Evolutionary conservation across 73 alveolate species (phyloP).

Genomic region (Paraurostyla sp.): DNA sequence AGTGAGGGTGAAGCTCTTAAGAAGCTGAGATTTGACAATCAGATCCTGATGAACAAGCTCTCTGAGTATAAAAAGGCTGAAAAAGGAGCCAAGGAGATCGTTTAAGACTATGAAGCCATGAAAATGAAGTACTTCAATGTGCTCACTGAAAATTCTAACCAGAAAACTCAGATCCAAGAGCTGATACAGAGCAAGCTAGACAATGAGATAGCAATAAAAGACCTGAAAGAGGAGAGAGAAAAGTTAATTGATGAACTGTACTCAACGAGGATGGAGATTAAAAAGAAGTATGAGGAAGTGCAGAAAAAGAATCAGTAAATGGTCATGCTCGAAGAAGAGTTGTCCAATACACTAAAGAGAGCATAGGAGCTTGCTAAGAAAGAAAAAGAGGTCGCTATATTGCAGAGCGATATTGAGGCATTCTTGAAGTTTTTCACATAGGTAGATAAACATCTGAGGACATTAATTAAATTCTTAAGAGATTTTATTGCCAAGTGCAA

Average conservation of each 20-base stretch:
- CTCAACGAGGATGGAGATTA: constrained; percentile 32
- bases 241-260: constrained; percentile 39
- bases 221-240: constrained; percentile 34
- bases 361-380: not conserved
- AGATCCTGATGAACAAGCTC: constrained; percentile 52
- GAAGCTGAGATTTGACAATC: constrained; percentile 47
- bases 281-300: constrained; percentile 45
- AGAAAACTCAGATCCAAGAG: constrained; percentile 48
- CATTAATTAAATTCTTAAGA: constrained; percentile 32
- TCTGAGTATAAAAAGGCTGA: constrained; percentile 57
- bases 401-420: constrained; percentile 19
- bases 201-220: not conserved
- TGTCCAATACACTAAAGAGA: not conserved
- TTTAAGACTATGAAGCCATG: constrained; percentile 52
- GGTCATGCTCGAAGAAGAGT: constrained; percentile 20
- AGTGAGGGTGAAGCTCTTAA: constrained; percentile 44
- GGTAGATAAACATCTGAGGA: constrained; percentile 48
- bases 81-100: constrained; percentile 54
- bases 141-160: constrained; percentile 27
- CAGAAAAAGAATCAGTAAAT: not conserved
- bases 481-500: constrained; percentile 46
- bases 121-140: constrained; percentile 57
- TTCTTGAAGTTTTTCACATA: constrained; percentile 43
- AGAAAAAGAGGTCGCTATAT: constrained; percentile 32
- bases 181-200: constrained; percentile 42